phyloP scores from a whole-genome alignment of 2,329 filamentous ascomycete genomes.

The Neurospora sp. region DNA sequence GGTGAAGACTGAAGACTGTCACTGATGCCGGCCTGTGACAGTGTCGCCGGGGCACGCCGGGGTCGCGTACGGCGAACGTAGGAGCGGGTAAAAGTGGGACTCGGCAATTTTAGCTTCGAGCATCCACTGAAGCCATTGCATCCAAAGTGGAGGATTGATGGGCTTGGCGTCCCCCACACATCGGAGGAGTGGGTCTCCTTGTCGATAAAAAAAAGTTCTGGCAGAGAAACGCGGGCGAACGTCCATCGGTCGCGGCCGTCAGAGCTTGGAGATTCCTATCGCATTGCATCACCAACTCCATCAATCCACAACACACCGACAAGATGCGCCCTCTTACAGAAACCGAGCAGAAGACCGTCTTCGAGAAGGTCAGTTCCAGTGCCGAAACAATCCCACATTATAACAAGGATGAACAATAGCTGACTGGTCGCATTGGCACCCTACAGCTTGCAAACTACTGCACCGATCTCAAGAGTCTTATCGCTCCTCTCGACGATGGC shows the following conservation, averaged over 20 bases:
- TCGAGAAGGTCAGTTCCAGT: conserved; percentile 33
- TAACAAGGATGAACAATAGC: conserved; percentile 16
- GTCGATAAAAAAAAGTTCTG: not conserved
- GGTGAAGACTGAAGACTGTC: not conserved
- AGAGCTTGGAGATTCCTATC: not conserved
- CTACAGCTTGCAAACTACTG: conserved; percentile 92
- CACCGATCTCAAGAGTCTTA: conserved; percentile 74
- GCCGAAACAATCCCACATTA: not conserved
- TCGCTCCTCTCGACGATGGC: conserved; percentile 59
- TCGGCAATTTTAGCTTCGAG: not conserved
- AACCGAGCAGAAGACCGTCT: conserved; percentile 68
- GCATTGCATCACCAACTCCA: not conserved
- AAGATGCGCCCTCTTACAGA: conserved; percentile 77
- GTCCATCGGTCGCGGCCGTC: not conserved
- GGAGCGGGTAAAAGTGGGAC: conserved; percentile 7
- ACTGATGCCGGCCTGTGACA: not conserved
- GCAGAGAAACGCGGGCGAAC: not conserved
- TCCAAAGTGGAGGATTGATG: not conserved
- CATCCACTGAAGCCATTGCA: not conserved
- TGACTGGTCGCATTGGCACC: conserved; percentile 55
- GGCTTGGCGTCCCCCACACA: conserved; percentile 1
- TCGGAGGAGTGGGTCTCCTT: not conserved
- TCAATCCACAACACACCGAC: conserved; percentile 4
- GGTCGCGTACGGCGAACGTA: not conserved
- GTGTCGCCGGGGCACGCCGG: not conserved